phyloP scores from a whole-genome alignment of 1,139 yeast species.

The Eremothecium gossypii region DNA sequence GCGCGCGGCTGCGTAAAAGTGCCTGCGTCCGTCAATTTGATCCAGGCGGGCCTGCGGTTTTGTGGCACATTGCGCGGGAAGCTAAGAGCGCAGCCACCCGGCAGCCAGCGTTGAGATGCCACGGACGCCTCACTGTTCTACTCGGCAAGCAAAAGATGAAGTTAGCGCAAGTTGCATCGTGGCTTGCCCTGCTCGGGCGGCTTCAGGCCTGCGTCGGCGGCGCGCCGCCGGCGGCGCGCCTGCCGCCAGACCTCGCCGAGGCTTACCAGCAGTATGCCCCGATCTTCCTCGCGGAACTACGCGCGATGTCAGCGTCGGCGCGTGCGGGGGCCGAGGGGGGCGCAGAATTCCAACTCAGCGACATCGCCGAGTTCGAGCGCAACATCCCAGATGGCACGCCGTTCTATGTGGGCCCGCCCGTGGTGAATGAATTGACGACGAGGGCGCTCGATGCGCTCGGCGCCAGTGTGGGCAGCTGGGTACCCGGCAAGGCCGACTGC shows the following conservation, averaged over 20 bases:
- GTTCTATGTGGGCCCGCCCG: constrained; percentile 1
- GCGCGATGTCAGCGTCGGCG: background rate
- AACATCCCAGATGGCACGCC: constrained; percentile 2
- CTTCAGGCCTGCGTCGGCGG: too few relatives aligned
- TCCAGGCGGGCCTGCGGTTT: too few relatives aligned
- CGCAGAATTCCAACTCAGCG: background rate
- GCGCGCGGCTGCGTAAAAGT: too few relatives aligned
- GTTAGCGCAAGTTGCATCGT: too few relatives aligned
- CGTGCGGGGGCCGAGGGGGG: background rate
- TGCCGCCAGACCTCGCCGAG: background rate
- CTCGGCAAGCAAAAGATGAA: too few relatives aligned
- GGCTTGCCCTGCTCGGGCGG: too few relatives aligned
- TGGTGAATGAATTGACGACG: constrained; percentile 1
- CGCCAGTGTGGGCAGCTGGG: background rate
- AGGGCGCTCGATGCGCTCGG: background rate
- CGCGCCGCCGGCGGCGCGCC: too few relatives aligned
- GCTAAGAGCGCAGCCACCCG: too few relatives aligned
- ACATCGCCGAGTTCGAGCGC: constrained; percentile 1
- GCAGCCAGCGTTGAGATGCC: too few relatives aligned
- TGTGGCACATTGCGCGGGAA: too few relatives aligned
- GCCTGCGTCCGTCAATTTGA: too few relatives aligned
- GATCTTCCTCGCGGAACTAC: background rate
- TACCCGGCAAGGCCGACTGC: background rate
- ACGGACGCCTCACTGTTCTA: too few relatives aligned
- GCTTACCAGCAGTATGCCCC: background rate